Percentiles rank a stretch among this genome's conserved stretches.
Evolutionary conservation across 129 eudicot genomes (phyloP).

Genomic region (Oenanthe sinensis): DNA sequence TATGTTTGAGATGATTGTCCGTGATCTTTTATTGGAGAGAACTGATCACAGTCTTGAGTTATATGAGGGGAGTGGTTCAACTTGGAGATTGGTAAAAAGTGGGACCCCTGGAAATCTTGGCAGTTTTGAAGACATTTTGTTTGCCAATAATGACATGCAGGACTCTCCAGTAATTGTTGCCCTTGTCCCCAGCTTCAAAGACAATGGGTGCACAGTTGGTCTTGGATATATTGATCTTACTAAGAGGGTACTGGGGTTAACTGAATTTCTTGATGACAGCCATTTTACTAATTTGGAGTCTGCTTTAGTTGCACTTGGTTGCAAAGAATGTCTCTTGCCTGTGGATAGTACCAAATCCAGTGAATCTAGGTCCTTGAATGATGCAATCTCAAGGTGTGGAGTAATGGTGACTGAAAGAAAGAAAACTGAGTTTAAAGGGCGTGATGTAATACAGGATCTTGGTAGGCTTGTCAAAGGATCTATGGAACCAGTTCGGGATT

Average conservation of each 20-base stretch:
- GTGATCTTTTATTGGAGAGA: conserved; percentile 89
- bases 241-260: conserved; percentile 72
- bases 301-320: conserved; percentile 84
- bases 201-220: conserved; percentile 70
- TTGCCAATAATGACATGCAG: conserved; percentile 95
- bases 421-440: conserved; percentile 69
- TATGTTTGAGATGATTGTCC: conserved; percentile 83
- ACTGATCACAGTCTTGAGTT: conserved; percentile 81
- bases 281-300: conserved; percentile 87
- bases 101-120: conserved; percentile 96
- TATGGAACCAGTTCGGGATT: conserved; percentile 72
- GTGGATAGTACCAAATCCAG: conserved; percentile 46
- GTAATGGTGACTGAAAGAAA: conserved; percentile 90
- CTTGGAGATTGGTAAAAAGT: conserved; percentile 70
- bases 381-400: conserved; percentile 83
- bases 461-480: conserved; percentile 89
- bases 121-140: conserved; percentile 81
- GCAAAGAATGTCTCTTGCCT: conserved; percentile 92
- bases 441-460: conserved; percentile 77
- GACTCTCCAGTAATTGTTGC: conserved; percentile 80
- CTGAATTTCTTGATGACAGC: conserved; percentile 88
- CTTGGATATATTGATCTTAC: conserved; percentile 63
- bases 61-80: conserved; percentile 88
- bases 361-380: conserved; percentile 55
- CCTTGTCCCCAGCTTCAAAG: conserved; percentile 46